Percentiles rank a stretch among this genome's conserved stretches.
These are phyloP conservation scores for Zychaea mexicana DNA, from an alignment of 371 early-diverging fungal genomes.

Conservation along the genomic window DNA sequence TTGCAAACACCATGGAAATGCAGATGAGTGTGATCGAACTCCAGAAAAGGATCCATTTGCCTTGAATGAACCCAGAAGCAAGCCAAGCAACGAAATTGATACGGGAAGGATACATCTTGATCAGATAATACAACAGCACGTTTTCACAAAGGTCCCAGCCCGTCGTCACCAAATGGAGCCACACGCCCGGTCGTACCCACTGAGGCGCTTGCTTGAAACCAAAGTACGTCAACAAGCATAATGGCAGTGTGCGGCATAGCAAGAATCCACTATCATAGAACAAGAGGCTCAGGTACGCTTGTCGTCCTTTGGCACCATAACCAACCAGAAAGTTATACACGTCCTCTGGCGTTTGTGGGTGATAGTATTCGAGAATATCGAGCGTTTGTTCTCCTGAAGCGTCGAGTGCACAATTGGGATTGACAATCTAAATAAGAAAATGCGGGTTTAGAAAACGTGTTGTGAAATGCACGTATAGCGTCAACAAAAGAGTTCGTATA, in stretches of 20 bases:
- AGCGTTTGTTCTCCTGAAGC: conserved; percentile 31
- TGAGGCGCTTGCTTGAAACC: conserved; percentile 35
- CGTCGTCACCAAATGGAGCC: conserved; percentile 37
- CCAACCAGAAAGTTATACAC: conserved; percentile 31
- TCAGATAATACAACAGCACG: conserved; percentile 19
- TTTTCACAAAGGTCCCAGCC: conserved; percentile 36
- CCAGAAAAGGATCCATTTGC: conserved; percentile 39
- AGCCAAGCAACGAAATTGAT: conserved; percentile 22
- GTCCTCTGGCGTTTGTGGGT: conserved; percentile 31
- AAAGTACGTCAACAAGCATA: conserved; percentile 36
- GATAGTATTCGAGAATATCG: conserved; percentile 48
- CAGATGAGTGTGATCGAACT: conserved; percentile 25
- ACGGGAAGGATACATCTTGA: conserved; percentile 39
- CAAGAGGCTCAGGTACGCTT: conserved; percentile 38
- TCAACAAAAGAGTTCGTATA: not conserved
- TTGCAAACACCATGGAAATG: conserved; percentile 34
- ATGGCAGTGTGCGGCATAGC: conserved; percentile 33
- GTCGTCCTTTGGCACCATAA: conserved; percentile 45
- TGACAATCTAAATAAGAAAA: too few relatives aligned
- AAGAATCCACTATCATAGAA: conserved; percentile 42
- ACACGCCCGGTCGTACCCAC: conserved; percentile 37
- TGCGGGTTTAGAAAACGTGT: too few relatives aligned
- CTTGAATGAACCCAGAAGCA: conserved; percentile 27
- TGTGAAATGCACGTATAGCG: not conserved
- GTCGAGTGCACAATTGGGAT: conserved; percentile 36